phyloP scores from a whole-genome alignment of 192 early-diverging fungal species.

The Entophlyctis luteolus region DNA sequence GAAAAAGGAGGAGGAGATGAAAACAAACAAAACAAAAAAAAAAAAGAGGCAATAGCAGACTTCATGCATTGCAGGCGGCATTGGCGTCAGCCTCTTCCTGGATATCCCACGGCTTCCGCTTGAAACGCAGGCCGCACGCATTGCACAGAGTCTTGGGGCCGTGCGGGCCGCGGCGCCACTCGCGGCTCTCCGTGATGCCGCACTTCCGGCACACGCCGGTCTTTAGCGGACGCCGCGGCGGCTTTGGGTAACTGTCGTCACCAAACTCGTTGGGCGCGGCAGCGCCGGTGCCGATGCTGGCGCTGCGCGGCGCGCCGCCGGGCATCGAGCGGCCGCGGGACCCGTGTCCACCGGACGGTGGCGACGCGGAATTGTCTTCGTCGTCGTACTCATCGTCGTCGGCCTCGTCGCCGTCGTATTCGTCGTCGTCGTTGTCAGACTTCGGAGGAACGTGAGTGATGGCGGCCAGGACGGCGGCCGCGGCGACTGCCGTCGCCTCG shows the following conservation, averaged over 20 bases:
- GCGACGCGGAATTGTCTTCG: background rate
- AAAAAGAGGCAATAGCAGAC: too few species aligned
- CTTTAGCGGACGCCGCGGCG: background rate
- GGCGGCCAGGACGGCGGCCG: background rate
- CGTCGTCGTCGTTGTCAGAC: background rate
- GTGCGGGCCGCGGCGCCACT: constrained; percentile 26
- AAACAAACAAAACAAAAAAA: too few species aligned
- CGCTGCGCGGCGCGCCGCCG: background rate
- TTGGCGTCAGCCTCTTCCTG: too few species aligned
- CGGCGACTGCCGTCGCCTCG: background rate
- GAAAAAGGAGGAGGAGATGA: too few species aligned
- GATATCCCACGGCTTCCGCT: constrained; percentile 25
- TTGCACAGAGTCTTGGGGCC: constrained; percentile 25
- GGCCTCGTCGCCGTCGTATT: background rate
- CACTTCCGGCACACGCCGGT: constrained; percentile 19
- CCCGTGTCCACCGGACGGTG: background rate
- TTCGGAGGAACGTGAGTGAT: background rate
- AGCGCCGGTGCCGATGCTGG: background rate
- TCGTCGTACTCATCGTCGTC: background rate
- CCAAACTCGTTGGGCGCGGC: too few species aligned
- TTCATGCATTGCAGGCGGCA: too few species aligned
- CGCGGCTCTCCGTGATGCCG: constrained; percentile 9
- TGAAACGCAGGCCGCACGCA: constrained; percentile 22
- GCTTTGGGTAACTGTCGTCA: too few species aligned
- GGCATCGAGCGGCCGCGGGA: background rate